Evolutionary conservation across 768 basidiomycete species (phyloP), one percentile per base, ranked within the genome.

Genomic region (Mycena kentingensis): DNA sequence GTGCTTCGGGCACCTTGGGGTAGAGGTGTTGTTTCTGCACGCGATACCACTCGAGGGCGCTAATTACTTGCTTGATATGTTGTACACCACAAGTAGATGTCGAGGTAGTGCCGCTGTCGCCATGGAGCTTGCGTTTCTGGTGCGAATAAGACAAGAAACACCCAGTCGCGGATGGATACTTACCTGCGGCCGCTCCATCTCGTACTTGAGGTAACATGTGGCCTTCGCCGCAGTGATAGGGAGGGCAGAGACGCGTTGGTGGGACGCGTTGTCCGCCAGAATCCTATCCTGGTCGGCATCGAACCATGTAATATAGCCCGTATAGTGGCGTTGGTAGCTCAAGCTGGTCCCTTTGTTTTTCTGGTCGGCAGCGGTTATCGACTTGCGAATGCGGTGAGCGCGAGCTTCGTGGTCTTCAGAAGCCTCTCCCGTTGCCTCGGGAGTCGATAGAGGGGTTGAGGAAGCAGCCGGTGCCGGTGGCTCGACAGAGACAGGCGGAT

Each of bases 11-110:
- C 15, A 37, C 29, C 16, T 39, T 4, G 21, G 15, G 26, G 34
- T 54, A 58, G 12, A 49, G 49, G 37, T 60, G 54, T 26, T 60
- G 43, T 15, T 51, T 36, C 4, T 51, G 12, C 22, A 42, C 5
- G 13, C 52, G 45, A 25, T 46, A n/a, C 35, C 48, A 26, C 25
- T 53, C 45, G 47, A 53, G 46, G 12, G 52, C 52, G 7, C 34
- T 42, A 25, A 55, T 47, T n/a, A 51, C 47, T 19, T 55, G 54
- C n/a, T 46, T 55, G 29, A 24, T 35, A 31, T 44, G 39, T 24
- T 31, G 22, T 18, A 10, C 18, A 12, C 54, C 49, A 32, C 38
- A 47, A 4, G 41, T 48, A 3, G 54, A 55, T 4, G 31, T 48
- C 24, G 48, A 39, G 6, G 34, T 13, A 2, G 35, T n/a, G 13